Base-by-base conservation (phyloP, 1,139 yeast genomes). In the Saccharomyces hybrid region DNA sequence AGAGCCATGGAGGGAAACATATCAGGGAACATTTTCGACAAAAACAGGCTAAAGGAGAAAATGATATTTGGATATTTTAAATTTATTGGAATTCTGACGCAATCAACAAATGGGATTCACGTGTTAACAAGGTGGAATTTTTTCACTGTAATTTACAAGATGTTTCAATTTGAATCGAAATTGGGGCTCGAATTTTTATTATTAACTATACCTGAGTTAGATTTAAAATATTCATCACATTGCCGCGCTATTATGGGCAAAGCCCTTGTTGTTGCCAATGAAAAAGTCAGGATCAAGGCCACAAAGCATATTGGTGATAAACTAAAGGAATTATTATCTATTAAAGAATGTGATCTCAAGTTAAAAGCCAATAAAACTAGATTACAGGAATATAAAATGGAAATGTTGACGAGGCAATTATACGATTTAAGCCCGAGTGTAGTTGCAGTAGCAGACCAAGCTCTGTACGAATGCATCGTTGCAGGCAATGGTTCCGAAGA, bases 111-210 rank as follows among this genome's bases (percentile, higher is more conserved):
- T 49, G 98, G 99, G 0, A 70, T 88, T 23, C 76, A 76, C 46
- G 74, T 91, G 64, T 68, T 93, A 58, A 85, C 83, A 52, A 83
- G 87, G 59, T 88, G 96, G 95, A 86, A 90, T 61, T 79, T 91
- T 61, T 88, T 88, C 69, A 89, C 85, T 56, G 82, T 88, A 69
- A 75, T 90, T 54, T 84, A 85, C 61, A 89, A 88, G 63, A 80
- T 91, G 55, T 77, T 88, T 34, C 82, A 80, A 55, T 78, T 78
- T 29, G 74, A 80, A 20, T 70, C 75, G 16, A 77, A 76, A 51
- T 71, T 89, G 47, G 87, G 66, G 3, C 54, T 82, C 53, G 85
- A 81, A 60, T 74, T 90, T 53, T 72, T 87, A 23, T 70, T 79
- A 38, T 67, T 79, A 3, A 76, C 87, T 29, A 74, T 91, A 57